Evolutionary conservation across 2,329 filamentous ascomycete species (phyloP).

Genomic region (Ceratocystis harringtonii): DNA sequence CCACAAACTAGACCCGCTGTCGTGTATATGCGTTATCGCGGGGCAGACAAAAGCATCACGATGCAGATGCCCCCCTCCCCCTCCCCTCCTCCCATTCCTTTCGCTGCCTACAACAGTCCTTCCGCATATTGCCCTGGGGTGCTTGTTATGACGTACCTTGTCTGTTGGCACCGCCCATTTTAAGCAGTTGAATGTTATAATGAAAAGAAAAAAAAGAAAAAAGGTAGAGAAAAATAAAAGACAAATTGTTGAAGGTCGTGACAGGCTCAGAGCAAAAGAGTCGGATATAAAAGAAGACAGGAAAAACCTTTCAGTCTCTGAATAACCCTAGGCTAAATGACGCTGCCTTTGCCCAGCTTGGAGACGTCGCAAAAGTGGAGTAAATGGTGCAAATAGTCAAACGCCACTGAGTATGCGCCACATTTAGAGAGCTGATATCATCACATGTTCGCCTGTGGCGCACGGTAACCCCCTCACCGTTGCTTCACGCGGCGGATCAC

Average conservation of each 20-base stretch:
- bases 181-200: slow-evolving; percentile 21
- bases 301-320: slow-evolving; percentile 6
- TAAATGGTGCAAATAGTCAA: no score
- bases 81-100: neutral
- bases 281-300: neutral
- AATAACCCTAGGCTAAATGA: slow-evolving; percentile 8
- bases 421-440: neutral
- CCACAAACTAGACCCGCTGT: neutral
- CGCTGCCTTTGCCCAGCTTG: neutral
- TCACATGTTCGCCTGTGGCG: neutral
- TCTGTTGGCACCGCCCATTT: slow-evolving; percentile 53
- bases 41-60: neutral
- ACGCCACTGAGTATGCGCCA: neutral
- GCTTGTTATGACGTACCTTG: slow-evolving; percentile 36
- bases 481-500: slow-evolving; percentile 51
- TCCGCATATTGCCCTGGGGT: neutral
- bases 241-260: neutral
- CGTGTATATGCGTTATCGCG: neutral
- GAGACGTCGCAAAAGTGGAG: neutral
- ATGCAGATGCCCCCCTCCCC: neutral
- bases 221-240: slow-evolving; percentile 3
- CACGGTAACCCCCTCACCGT: neutral
- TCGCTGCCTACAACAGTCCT: neutral
- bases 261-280: neutral
- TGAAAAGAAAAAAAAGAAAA: neutral